A percentile compares a stretch with the other conserved stretches of the same genome.
phyloP scores from a whole-genome alignment of 495 filamentous ascomycete genomes.

The Venustampulla echinocandica region DNA sequence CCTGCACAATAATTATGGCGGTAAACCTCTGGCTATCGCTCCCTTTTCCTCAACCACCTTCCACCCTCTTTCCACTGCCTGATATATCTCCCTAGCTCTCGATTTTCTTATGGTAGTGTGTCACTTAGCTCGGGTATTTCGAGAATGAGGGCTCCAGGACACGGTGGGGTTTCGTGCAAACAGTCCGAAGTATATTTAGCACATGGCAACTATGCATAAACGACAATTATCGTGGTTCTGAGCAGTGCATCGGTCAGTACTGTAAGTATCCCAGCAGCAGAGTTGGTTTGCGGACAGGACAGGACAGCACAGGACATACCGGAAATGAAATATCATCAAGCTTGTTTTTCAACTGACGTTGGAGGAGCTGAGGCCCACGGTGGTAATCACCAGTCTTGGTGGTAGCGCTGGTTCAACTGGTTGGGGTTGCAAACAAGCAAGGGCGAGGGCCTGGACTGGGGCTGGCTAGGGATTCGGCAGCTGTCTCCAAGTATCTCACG shows the following conservation, averaged over 20 bases:
- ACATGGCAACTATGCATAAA: not conserved
- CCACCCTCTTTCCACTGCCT: slow-evolving; percentile 7
- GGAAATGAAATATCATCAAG: not conserved
- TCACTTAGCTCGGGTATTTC: slow-evolving; percentile 1
- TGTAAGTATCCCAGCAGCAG: not conserved
- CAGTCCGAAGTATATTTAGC: not conserved
- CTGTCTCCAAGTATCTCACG: not conserved
- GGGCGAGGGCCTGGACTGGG: not conserved
- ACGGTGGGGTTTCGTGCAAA: not conserved
- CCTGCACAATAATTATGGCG: slow-evolving; percentile 7
- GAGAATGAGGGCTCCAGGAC: not conserved
- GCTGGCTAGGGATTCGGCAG: too few relatives aligned
- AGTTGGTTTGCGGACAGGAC: not conserved
- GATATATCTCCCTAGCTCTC: not conserved
- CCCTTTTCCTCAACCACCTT: slow-evolving; percentile 8
- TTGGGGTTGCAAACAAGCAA: not conserved
- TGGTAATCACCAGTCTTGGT: slow-evolving; percentile 6
- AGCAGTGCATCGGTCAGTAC: slow-evolving; percentile 5
- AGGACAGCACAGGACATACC: too few relatives aligned
- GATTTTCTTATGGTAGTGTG: not conserved
- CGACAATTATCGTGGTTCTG: not conserved
- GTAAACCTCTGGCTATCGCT: not conserved
- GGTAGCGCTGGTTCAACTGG: slow-evolving; percentile 6
- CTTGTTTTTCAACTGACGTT: not conserved
- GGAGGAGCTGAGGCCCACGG: slow-evolving; percentile 1